A percentile compares a stretch with the other conserved stretches of the same genome.
Conservation (phyloP, 2,329 filamentous ascomycete species). For the Calonectria pseudoturangicola region DNA sequence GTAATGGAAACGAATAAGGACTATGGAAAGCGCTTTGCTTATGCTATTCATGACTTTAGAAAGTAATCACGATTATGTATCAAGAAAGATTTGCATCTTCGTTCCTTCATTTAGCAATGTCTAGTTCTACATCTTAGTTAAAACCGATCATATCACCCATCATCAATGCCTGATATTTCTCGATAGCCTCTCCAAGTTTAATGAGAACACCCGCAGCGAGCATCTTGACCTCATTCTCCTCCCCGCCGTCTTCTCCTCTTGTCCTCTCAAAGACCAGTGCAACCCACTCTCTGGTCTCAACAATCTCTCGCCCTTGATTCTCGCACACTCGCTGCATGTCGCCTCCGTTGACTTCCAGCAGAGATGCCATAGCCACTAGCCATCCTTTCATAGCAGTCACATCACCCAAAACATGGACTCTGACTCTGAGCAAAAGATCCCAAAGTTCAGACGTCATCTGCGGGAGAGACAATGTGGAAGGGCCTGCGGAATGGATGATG, state of each 20-base stretch:
- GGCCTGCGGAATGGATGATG: constrained; percentile 87
- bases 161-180: constrained; percentile 85
- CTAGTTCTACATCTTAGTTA: constrained; percentile 27
- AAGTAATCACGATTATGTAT: constrained; percentile 25
- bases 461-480: constrained; percentile 83
- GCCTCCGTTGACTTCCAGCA: constrained; percentile 87
- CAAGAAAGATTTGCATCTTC: constrained; percentile 14
- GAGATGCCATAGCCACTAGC: constrained; percentile 84
- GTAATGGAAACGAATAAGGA: constrained; percentile 20
- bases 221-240: constrained; percentile 88
- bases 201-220: constrained; percentile 86
- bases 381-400: constrained; percentile 82
- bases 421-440: constrained; percentile 84
- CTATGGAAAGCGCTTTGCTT: constrained; percentile 31
- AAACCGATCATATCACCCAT: constrained; percentile 80
- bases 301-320: constrained; percentile 83
- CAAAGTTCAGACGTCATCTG: constrained; percentile 91
- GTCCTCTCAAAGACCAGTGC: constrained; percentile 81
- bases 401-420: constrained; percentile 76
- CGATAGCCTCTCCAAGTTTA: constrained; percentile 85
- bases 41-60: constrained; percentile 32
- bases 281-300: constrained; percentile 93
- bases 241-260: constrained; percentile 70
- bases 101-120: background rate
- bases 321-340: constrained; percentile 83